Percentiles rank a stretch among this genome's conserved stretches.
Evolutionary conservation across 768 basidiomycete species (phyloP).

Genomic region (Leccinum pellstonianum): DNA sequence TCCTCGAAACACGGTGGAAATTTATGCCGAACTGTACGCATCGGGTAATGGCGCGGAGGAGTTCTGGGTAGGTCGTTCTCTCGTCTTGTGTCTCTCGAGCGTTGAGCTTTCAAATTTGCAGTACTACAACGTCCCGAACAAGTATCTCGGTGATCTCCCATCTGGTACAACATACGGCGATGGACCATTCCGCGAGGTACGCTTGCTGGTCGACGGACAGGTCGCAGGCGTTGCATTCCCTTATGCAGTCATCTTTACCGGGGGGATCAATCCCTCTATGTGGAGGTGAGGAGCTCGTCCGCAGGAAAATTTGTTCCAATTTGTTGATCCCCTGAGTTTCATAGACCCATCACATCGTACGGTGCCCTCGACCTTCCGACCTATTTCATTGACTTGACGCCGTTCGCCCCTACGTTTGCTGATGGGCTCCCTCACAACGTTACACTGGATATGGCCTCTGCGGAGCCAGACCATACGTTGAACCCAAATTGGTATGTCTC

Average conservation of each 20-base stretch:
- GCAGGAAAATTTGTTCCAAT: neutral
- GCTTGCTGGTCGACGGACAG: slow-evolving; percentile 53
- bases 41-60: slow-evolving; percentile 68
- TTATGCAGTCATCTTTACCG: slow-evolving; percentile 66
- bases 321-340: neutral
- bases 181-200: slow-evolving; percentile 64
- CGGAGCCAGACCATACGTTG: slow-evolving; percentile 62
- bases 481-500: slow-evolving; percentile 80
- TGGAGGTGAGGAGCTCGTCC: slow-evolving; percentile 52
- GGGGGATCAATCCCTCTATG: slow-evolving; percentile 64
- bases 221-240: slow-evolving; percentile 60
- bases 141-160: slow-evolving; percentile 57
- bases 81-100: neutral
- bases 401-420: slow-evolving; percentile 54
- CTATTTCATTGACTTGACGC: slow-evolving; percentile 75
- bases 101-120: slow-evolving; percentile 25
- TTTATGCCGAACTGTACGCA: slow-evolving; percentile 71
- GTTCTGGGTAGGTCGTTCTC: slow-evolving; percentile 60
- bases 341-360: slow-evolving; percentile 71
- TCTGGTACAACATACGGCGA: slow-evolving; percentile 42
- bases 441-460: slow-evolving; percentile 70
- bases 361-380: slow-evolving; percentile 76
- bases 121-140: slow-evolving; percentile 68
- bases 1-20: slow-evolving; percentile 64
- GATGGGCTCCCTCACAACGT: slow-evolving; percentile 62